Evolutionary conservation across 2,329 filamentous ascomycete genomes (phyloP).

Genomic region (Lecanosticta acicola): DNA sequence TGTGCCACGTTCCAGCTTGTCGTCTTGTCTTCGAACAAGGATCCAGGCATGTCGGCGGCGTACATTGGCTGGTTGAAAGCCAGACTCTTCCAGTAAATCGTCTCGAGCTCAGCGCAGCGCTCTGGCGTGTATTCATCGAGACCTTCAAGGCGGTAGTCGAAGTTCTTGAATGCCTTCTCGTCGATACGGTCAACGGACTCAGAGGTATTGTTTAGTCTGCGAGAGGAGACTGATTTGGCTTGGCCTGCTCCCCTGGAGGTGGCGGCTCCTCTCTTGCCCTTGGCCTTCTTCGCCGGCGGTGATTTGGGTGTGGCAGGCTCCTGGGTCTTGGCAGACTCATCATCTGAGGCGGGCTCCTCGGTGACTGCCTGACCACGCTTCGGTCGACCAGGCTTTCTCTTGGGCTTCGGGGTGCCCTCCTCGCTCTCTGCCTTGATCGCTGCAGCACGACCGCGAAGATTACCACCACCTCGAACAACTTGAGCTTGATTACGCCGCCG

Average conservation of each 20-base stretch:
- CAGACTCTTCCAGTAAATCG: constrained; percentile 93
- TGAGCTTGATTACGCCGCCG: constrained; percentile 57
- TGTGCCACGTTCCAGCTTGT: constrained; percentile 92
- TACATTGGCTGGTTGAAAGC: constrained; percentile 94
- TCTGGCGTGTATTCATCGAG: constrained; percentile 84
- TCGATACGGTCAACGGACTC: constrained; percentile 76
- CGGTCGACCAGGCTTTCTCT: constrained; percentile 47
- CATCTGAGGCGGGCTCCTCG: constrained; percentile 29
- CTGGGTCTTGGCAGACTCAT: constrained; percentile 21
- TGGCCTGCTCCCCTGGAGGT: constrained; percentile 50
- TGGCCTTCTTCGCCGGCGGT: constrained; percentile 47
- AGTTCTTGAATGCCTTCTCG: constrained; percentile 82
- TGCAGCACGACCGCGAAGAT: constrained; percentile 25
- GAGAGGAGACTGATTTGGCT: constrained; percentile 71
- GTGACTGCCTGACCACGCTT: constrained; percentile 33
- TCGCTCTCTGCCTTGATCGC: constrained; percentile 22
- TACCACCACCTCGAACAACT: constrained; percentile 35
- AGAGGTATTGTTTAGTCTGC: constrained; percentile 76
- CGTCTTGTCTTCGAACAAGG: constrained; percentile 80
- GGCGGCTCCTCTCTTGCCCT: constrained; percentile 45
- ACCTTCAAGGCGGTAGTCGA: constrained; percentile 80
- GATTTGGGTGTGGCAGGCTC: constrained; percentile 30
- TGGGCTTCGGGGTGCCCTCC: constrained; percentile 34
- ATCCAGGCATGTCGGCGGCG: constrained; percentile 92
- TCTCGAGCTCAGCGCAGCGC: constrained; percentile 88